Conservation (phyloP, 1,139 yeast species). For the Diutina neorugosa region DNA sequence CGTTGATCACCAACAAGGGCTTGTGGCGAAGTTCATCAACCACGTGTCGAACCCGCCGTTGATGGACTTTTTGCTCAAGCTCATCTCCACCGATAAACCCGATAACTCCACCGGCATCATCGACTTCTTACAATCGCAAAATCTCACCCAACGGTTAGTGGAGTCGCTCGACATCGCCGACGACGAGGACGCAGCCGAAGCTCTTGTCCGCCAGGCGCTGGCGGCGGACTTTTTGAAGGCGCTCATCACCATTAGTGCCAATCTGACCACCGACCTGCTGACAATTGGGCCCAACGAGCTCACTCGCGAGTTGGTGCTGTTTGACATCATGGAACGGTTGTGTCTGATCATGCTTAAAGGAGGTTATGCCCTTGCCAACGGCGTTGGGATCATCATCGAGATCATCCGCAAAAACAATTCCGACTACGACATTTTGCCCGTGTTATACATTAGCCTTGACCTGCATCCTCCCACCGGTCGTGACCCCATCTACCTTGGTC, state of each 20-base stretch:
- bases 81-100: conserved; percentile 70
- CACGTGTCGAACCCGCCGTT: conserved; percentile 78
- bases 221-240: conserved; percentile 40
- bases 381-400: conserved; percentile 93
- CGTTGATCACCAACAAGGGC: conserved; percentile 48
- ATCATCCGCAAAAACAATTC: conserved; percentile 91
- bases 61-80: conserved; percentile 71
- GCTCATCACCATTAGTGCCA: conserved; percentile 40
- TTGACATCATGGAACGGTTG: conserved; percentile 55
- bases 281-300: conserved; percentile 95
- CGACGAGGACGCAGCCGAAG: conserved; percentile 22
- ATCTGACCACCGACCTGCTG: conserved; percentile 71
- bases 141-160: conserved; percentile 46
- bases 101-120: conserved; percentile 70
- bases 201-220: conserved; percentile 31
- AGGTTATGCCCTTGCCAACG: conserved; percentile 86
- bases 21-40: conserved; percentile 60
- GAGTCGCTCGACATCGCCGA: conserved; percentile 35
- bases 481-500: conserved; percentile 90
- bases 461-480: conserved; percentile 92
- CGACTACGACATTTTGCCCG: conserved; percentile 87
- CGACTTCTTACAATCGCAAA: conserved; percentile 55
- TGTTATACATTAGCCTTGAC: conserved; percentile 74
- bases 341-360: conserved; percentile 83
- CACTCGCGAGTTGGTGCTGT: conserved; percentile 72